A percentile compares a stretch with the other conserved stretches of the same genome.
Evolutionary conservation across 2,329 filamentous ascomycete genomes (phyloP).

Genomic region (Penicillium digitatum): DNA sequence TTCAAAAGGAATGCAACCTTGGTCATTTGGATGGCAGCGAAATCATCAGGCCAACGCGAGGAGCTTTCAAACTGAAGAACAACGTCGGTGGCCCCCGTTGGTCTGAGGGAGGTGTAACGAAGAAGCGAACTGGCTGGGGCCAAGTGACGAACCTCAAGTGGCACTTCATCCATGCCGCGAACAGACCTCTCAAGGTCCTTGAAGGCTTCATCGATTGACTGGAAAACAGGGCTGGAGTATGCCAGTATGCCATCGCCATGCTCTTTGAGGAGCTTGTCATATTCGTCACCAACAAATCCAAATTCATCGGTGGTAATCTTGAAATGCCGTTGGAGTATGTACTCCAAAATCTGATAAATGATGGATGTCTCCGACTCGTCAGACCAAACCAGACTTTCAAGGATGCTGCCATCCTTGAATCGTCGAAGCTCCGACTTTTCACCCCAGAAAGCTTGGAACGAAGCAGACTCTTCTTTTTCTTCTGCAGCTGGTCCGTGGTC

Average conservation of each 20-base stretch:
- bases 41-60: conserved; percentile 86
- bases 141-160: conserved; percentile 79
- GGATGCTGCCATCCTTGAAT: conserved; percentile 91
- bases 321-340: conserved; percentile 68
- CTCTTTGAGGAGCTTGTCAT: conserved; percentile 39
- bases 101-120: conserved; percentile 60
- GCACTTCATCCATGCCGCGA: conserved; percentile 73
- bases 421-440: conserved; percentile 86
- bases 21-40: conserved; percentile 85
- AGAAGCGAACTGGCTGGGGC: conserved; percentile 68
- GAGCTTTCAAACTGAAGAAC: conserved; percentile 91
- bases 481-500: conserved; percentile 87
- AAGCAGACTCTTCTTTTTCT: conserved; percentile 73
- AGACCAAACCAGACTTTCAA: conserved; percentile 86
- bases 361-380: conserved; percentile 60
- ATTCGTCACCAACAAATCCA: conserved; percentile 49
- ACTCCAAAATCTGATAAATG: conserved; percentile 72
- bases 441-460: conserved; percentile 91
- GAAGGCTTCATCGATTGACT: conserved; percentile 66
- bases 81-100: conserved; percentile 62
- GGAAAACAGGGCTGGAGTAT: conserved; percentile 55
- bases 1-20: conserved; percentile 82
- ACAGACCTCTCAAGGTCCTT: conserved; percentile 71
- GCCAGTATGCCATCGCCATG: conserved; percentile 37
- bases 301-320: conserved; percentile 55